These are phyloP conservation scores for Phytophthora sp. DNA, from an alignment of 352 stramenopile species.

Conservation along the genomic window DNA sequence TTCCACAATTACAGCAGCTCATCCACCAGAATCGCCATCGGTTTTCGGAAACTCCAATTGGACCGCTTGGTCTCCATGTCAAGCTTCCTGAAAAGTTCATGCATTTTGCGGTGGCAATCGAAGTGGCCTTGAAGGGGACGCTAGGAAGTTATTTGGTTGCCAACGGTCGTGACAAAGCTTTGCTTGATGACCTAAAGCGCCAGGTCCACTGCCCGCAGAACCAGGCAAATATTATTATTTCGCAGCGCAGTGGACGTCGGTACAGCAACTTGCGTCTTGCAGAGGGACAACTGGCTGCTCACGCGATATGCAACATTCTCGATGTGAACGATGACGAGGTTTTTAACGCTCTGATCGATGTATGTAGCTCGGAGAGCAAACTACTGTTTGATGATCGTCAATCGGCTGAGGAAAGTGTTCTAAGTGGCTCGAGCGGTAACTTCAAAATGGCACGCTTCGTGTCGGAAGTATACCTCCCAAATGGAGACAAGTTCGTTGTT, in stretches of 20 bases:
- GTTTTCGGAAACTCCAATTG: constrained; percentile 73
- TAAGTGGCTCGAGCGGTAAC: constrained; percentile 62
- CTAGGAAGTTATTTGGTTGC: constrained; percentile 82
- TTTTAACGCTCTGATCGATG: constrained; percentile 83
- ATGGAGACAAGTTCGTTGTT: constrained; percentile 81
- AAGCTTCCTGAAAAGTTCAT: constrained; percentile 75
- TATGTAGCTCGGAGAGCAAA: constrained; percentile 81
- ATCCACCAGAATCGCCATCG: constrained; percentile 75
- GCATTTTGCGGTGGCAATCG: constrained; percentile 73
- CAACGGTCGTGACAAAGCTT: constrained; percentile 75
- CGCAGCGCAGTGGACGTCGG: constrained; percentile 53
- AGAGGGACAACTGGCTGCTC: constrained; percentile 51
- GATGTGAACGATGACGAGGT: constrained; percentile 79
- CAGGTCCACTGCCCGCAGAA: constrained; percentile 68
- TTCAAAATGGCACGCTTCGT: constrained; percentile 73
- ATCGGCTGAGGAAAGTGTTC: constrained; percentile 54
- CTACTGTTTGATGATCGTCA: constrained; percentile 72
- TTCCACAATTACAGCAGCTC: constrained; percentile 74
- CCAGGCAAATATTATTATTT: constrained; percentile 85
- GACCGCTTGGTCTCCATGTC: constrained; percentile 72
- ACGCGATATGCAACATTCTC: constrained; percentile 81
- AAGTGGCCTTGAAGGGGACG: constrained; percentile 75
- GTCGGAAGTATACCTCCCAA: constrained; percentile 73
- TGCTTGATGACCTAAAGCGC: constrained; percentile 79
- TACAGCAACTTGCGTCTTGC: constrained; percentile 67